These are phyloP conservation scores for Trichoderma semiorbis DNA, from an alignment of 2,329 filamentous ascomycete genomes.

Conservation along the genomic window DNA sequence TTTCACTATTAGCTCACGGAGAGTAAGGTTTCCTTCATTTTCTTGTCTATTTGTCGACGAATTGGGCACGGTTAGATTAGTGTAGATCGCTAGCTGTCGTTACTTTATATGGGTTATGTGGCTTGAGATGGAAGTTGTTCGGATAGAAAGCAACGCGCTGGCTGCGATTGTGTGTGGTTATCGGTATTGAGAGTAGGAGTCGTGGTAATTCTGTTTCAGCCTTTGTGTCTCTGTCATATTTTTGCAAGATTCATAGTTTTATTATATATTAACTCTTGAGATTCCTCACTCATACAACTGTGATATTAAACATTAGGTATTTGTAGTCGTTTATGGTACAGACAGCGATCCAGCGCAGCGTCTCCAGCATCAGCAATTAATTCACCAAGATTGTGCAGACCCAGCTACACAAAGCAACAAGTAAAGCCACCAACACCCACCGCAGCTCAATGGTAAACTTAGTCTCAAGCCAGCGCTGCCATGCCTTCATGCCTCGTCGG, in stretches of 20 bases:
- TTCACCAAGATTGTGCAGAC: background rate
- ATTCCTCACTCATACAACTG: background rate
- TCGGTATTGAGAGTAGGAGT: background rate
- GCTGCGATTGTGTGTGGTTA: too few relatives aligned
- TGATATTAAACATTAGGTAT: conserved; percentile 1
- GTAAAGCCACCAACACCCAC: conserved; percentile 45
- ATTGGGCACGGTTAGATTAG: too few relatives aligned
- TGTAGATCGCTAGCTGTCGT: too few relatives aligned
- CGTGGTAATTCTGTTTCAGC: background rate
- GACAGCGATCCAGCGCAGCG: background rate
- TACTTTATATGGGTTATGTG: too few relatives aligned
- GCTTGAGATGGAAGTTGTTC: too few relatives aligned
- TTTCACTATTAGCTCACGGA: too few relatives aligned
- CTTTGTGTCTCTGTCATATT: background rate
- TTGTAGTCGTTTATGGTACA: background rate
- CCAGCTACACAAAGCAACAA: conserved; percentile 34
- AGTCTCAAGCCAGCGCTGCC: conserved; percentile 43
- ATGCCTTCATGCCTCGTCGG: conserved; percentile 42
- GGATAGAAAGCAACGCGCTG: too few relatives aligned
- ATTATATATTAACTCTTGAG: background rate
- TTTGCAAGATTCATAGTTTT: background rate
- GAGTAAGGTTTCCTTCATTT: too few relatives aligned
- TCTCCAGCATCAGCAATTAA: background rate
- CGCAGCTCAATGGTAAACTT: conserved; percentile 46
- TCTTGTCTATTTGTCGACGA: too few relatives aligned